These are phyloP conservation scores for Geosiphon pyriformis DNA, from an alignment of 192 early-diverging fungal genomes.

Conservation along the genomic window DNA sequence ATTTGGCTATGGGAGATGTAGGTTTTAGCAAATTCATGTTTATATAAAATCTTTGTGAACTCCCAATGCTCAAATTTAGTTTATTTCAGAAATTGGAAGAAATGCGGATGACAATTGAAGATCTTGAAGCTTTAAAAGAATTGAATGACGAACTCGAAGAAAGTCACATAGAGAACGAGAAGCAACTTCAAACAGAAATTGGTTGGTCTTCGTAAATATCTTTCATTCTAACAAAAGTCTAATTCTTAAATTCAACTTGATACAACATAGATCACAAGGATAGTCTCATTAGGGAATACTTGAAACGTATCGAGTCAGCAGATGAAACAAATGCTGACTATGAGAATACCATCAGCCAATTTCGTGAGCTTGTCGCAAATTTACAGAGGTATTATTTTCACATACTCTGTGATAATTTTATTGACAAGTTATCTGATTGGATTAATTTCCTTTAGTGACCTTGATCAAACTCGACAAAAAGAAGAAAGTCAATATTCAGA, in stretches of 20 bases:
- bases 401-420: no score
- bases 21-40: constrained; percentile 23
- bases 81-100: constrained; percentile 66
- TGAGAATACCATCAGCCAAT: constrained; percentile 79
- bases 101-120: constrained; percentile 69
- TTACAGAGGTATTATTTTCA: constrained; percentile 60
- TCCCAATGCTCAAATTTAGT: no score
- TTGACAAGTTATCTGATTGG: no score
- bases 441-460: constrained; percentile 43
- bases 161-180: constrained; percentile 82
- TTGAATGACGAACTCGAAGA: constrained; percentile 92
- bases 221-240: not conserved
- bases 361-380: constrained; percentile 72
- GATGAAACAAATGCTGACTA: constrained; percentile 84
- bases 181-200: constrained; percentile 80
- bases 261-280: constrained; percentile 56
- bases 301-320: constrained; percentile 50
- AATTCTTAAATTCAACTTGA: not conserved
- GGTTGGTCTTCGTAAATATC: constrained; percentile 32
- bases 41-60: constrained; percentile 7
- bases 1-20: constrained; percentile 64
- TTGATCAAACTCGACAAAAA: constrained; percentile 65
- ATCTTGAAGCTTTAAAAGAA: constrained; percentile 84
- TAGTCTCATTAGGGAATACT: constrained; percentile 55
- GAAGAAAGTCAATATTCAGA: constrained; percentile 55